A percentile compares a stretch with the other conserved stretches of the same genome.
phyloP scores from a whole-genome alignment of 805 yeast species.

The Middelhovenomyces tepae region DNA sequence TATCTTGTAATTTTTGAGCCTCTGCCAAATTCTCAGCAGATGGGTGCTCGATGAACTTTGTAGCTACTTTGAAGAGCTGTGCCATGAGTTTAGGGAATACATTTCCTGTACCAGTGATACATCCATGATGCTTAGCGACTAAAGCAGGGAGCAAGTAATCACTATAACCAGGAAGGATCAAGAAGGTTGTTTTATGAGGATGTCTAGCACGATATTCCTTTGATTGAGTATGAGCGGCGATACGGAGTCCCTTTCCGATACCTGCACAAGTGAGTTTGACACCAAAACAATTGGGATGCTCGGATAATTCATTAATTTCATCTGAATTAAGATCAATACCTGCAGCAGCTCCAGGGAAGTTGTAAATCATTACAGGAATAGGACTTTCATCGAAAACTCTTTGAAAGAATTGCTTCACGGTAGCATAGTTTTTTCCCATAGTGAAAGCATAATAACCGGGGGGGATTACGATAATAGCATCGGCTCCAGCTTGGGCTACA shows the following conservation, averaged over 20 bases:
- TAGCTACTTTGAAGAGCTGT: conserved; percentile 1
- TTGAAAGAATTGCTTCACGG: conserved; percentile 34
- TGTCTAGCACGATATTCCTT: not conserved
- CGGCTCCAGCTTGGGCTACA: conserved; percentile 15
- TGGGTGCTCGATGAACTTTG: no score
- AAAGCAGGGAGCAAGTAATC: conserved; percentile 3
- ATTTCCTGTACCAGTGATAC: conserved; percentile 4
- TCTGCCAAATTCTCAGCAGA: no score
- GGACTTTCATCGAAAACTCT: conserved; percentile 33
- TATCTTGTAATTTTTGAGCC: no score
- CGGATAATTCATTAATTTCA: conserved; percentile 26
- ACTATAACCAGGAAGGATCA: conserved; percentile 4
- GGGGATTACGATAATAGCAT: conserved; percentile 26
- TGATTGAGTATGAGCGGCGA: conserved; percentile 3
- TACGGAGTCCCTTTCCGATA: conserved; percentile 2
- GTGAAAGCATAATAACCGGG: conserved; percentile 38
- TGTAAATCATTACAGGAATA: conserved; percentile 35
- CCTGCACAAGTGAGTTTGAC: conserved; percentile 18
- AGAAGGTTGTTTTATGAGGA: conserved; percentile 3
- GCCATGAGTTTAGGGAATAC: conserved; percentile 4
- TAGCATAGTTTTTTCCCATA: conserved; percentile 32
- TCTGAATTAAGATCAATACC: conserved; percentile 28
- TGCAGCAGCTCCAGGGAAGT: conserved; percentile 37
- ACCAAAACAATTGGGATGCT: conserved; percentile 32
- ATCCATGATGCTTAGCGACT: conserved; percentile 1